Evolutionary conservation across 1,284 basidiomycete species (phyloP), one percentile per base, ranked within the genome.

Genomic region (Boletus sp.): DNA sequence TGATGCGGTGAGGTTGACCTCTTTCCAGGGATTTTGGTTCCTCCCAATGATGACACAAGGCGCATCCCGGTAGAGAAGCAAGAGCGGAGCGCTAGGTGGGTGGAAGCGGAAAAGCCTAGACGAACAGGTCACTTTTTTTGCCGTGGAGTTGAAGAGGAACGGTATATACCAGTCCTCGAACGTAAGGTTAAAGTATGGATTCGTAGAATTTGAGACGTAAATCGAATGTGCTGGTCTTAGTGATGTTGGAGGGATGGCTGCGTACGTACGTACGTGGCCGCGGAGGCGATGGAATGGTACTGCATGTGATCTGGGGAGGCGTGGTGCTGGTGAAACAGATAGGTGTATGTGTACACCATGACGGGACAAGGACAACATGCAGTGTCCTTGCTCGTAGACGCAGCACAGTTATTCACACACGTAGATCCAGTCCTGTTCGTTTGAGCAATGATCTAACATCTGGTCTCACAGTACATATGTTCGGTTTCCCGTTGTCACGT

Each of bases 1-100:
- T 33, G 92, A 80, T 11, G 83, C 78, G 4, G 73, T 68, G 51
- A 92, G 79, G 69, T 97, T 96, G 62, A 96, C 89, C 76, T 99
- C 97, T 73, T 94, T 96, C 97, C 97, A 99, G 25, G 95, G 95
- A 69, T 98, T 98, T 81, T 99, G 97, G 74, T 98, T 97, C 55
- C 97, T 83, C 0, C 97, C 97, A 59, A 99, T 94, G 50, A 99
- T 86, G 19, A 99, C 93, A 69, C 95, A 97, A 2, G 95, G 94
- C 0, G 79, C 75, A 74, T 99, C 94, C 52, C 94, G 87, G 74
- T 98, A 99, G 56, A 99, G 77, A 56, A 98, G 84, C 30, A 98
- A 82, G 35, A 97, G 80, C 2, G 94, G 93, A 46, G 83, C 77
- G 16, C 85, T 77, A 9, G 81, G 80, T 4, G 84, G 78, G 54